A percentile compares a stretch with the other conserved stretches of the same genome.
These are phyloP conservation scores for Lineolata rhizophorae DNA, from an alignment of 495 filamentous ascomycete genomes.

Conservation along the genomic window DNA sequence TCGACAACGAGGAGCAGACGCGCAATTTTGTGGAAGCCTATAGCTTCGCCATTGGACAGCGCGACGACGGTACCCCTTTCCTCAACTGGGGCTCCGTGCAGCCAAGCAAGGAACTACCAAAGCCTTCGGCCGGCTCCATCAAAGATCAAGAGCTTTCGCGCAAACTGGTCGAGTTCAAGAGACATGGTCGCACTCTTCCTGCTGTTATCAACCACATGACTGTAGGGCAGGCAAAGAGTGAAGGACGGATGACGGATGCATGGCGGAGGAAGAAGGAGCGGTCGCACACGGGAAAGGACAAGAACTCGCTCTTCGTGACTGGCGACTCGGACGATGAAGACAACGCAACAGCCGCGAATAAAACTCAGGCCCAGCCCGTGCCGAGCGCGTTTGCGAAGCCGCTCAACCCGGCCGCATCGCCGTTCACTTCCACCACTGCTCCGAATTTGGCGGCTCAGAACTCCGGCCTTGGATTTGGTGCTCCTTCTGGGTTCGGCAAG, in stretches of 20 bases:
- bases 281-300: neutral
- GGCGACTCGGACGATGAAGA: neutral
- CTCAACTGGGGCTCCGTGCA: constrained; percentile 14
- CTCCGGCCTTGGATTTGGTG: constrained; percentile 1
- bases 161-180: constrained; percentile 7
- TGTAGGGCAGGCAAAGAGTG: constrained; percentile 2
- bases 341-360: neutral
- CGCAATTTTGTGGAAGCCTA: constrained; percentile 46
- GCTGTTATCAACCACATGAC: constrained; percentile 8
- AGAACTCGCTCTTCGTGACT: constrained; percentile 6
- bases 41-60: constrained; percentile 34
- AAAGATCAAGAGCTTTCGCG: constrained; percentile 6
- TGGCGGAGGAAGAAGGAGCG: neutral
- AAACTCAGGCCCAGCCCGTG: neutral
- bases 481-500: constrained; percentile 1
- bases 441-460: neutral
- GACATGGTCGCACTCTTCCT: constrained; percentile 3
- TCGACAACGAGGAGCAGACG: constrained; percentile 53
- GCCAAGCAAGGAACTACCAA: constrained; percentile 3
- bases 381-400: constrained; percentile 1
- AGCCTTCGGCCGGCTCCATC: constrained; percentile 4
- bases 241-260: no score
- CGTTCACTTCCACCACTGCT: neutral
- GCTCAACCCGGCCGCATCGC: neutral
- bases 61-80: constrained; percentile 11